Evolutionary conservation across 768 basidiomycete genomes (phyloP), one percentile per base, ranked within the genome.

Genomic region (Leucosporidium scottii): DNA sequence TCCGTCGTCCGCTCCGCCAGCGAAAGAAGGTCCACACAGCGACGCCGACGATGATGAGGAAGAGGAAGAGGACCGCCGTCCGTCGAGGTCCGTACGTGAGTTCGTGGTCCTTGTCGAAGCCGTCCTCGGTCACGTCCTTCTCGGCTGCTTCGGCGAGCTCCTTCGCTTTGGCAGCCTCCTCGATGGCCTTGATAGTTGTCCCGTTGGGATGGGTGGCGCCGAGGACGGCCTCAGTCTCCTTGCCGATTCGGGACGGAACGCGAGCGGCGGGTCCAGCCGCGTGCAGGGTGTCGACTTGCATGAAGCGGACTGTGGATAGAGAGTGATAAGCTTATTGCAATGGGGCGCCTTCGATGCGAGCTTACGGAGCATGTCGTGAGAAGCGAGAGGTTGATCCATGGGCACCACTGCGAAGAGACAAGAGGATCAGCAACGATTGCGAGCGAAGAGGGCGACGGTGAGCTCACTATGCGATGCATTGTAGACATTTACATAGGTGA

Each of bases 401-500:
- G 79, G 80, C 30, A 80, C 71, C 71, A 61, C 39, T 44, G 39
- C 39, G 39, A 44, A n/a, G 36, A 21, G 28, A 2, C 6, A 21
- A 34, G 54, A 44, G 30, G 21, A 48, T 51, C 28, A 44, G 44
- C 34, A 36, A 27, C 4, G 39, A 34, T 28, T 13, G 20, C 44
- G 50, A 30, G 21, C 9, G 28, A 18, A 48, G 44, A 18, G 0
- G 23, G 6, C 9, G 61, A 94, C 8, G 39, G 8, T 44, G 3
- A 13, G 39, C 39, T 44, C 39, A 44, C 39, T 99, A 78, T 98
- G 96, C 1, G 93, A 97, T 5, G 91, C 90, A 68, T 92, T 90
- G 79, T 87, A 89, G 34, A 91, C 91, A 82, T 94, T 93, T 71
- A 86, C 89, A 74, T 94, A 98, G 13, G 93, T 93, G 74, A 99